Conservation (phyloP, 306 rosid species). For the Betula pendula region DNA sequence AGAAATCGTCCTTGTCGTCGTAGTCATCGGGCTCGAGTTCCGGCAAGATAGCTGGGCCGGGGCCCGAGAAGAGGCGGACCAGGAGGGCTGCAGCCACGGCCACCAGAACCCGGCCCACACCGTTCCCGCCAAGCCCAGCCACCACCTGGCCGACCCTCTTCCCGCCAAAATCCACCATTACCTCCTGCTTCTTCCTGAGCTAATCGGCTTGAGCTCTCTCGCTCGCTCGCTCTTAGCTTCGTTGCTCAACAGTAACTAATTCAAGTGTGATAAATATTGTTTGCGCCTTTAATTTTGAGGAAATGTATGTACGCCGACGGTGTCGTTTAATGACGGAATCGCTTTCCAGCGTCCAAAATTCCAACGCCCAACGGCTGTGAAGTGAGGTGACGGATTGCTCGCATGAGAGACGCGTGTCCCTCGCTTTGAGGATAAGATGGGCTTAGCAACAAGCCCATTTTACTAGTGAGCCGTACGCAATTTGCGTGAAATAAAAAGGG, state of each 20-base stretch:
- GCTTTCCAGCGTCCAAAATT: not conserved
- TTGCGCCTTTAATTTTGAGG: not conserved
- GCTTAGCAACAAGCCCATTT: not conserved
- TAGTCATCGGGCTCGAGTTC: conserved; percentile 40
- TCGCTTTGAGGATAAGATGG: conserved; percentile 48
- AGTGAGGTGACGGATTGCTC: not conserved
- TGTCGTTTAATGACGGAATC: conserved; percentile 4
- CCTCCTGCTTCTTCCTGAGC: not conserved
- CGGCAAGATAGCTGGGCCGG: conserved; percentile 65
- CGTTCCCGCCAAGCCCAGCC: conserved; percentile 58
- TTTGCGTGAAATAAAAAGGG: no score
- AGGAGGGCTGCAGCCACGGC: conserved; percentile 70
- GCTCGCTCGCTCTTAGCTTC: not conserved
- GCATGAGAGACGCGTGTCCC: conserved; percentile 58
- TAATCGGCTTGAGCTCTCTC: not conserved
- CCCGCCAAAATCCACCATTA: conserved; percentile 65
- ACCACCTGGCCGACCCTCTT: conserved; percentile 55
- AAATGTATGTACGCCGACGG: not conserved
- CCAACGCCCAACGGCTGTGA: not conserved
- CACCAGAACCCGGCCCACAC: conserved; percentile 64
- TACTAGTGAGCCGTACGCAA: no score
- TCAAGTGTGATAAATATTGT: not conserved
- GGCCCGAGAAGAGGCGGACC: conserved; percentile 69
- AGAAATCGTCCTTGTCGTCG: conserved; percentile 25
- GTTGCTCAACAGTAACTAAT: not conserved